Evolutionary conservation across 208 protist species (phyloP).

Genomic region (Crithidia fasciculata): DNA sequence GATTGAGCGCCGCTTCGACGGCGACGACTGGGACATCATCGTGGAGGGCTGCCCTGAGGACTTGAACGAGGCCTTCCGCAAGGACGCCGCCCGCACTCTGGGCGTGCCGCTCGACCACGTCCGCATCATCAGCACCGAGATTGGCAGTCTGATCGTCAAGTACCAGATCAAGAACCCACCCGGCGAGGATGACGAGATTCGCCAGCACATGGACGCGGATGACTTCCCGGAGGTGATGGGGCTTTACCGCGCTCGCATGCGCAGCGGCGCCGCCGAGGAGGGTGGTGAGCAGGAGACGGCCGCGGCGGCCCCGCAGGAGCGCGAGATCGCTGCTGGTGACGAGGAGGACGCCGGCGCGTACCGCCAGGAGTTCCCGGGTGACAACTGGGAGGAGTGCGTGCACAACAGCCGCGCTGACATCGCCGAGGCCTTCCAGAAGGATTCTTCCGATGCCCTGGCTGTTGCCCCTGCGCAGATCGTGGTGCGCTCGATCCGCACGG

Average conservation of each 20-base stretch:
- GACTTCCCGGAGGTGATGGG: conserved; percentile 48
- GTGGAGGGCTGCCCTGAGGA: conserved; percentile 44
- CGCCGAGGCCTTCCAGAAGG: conserved; percentile 43
- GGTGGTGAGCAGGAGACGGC: neutral
- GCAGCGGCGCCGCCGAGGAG: neutral
- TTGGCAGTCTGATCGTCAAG: conserved; percentile 52
- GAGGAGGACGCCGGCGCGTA: conserved; percentile 21
- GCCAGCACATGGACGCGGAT: conserved; percentile 37
- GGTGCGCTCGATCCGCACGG: conserved; percentile 18
- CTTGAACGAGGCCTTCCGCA: conserved; percentile 51
- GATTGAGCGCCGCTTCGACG: conserved; percentile 62
- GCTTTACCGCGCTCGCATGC: conserved; percentile 43
- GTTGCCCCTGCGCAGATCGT: conserved; percentile 15
- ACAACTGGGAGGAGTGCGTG: conserved; percentile 45
- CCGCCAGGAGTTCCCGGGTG: conserved; percentile 43
- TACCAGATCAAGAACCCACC: conserved; percentile 49
- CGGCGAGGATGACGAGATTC: conserved; percentile 45
- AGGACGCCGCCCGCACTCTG: conserved; percentile 43
- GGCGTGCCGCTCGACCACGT: conserved; percentile 42
- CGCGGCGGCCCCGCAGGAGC: conserved; percentile 10
- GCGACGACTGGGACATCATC: conserved; percentile 72
- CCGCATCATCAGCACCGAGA: conserved; percentile 41
- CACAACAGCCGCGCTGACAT: conserved; percentile 37
- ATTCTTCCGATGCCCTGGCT: conserved; percentile 42
- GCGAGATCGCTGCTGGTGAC: neutral